Evolutionary conservation across 768 basidiomycete genomes (phyloP).

Genomic region (Lactarius tabidus): DNA sequence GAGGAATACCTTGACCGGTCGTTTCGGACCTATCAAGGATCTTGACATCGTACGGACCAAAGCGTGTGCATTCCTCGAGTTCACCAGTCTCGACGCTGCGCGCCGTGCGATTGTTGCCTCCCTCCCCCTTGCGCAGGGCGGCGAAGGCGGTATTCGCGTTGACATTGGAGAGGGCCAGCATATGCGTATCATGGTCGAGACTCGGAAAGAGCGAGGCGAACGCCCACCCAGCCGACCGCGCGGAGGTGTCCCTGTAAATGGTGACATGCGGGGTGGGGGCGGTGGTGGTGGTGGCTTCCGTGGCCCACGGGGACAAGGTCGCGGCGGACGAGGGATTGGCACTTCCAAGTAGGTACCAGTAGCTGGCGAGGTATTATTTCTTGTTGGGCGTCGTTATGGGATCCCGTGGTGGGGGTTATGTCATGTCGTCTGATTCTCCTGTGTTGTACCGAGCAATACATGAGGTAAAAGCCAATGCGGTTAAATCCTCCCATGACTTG

Average conservation of each 20-base stretch:
- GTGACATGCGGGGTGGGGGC: constrained; percentile 43
- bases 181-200: constrained; percentile 73
- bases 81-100: constrained; percentile 71
- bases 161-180: constrained; percentile 55
- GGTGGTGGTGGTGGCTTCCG: constrained; percentile 49
- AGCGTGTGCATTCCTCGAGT: constrained; percentile 95
- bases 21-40: constrained; percentile 83
- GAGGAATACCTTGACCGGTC: constrained; percentile 44
- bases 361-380: constrained; percentile 7
- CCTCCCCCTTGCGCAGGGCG: constrained; percentile 63
- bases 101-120: constrained; percentile 77
- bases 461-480: constrained; percentile 13
- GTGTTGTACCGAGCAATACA: constrained; percentile 10
- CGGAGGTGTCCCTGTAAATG: constrained; percentile 52
- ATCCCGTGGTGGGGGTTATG: constrained; percentile 5
- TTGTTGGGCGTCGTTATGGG: constrained; percentile 20
- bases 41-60: constrained; percentile 84
- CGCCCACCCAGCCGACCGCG: constrained; percentile 59
- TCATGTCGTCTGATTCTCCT: constrained; percentile 13
- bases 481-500: not conserved
- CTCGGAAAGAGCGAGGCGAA: constrained; percentile 89
- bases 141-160: constrained; percentile 84
- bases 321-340: constrained; percentile 39
- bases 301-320: constrained; percentile 40
- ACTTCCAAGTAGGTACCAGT: constrained; percentile 20